Evolutionary conservation across 1,284 basidiomycete species (phyloP), one percentile per base, ranked within the genome.

Genomic region (Pterulicium gracile): DNA sequence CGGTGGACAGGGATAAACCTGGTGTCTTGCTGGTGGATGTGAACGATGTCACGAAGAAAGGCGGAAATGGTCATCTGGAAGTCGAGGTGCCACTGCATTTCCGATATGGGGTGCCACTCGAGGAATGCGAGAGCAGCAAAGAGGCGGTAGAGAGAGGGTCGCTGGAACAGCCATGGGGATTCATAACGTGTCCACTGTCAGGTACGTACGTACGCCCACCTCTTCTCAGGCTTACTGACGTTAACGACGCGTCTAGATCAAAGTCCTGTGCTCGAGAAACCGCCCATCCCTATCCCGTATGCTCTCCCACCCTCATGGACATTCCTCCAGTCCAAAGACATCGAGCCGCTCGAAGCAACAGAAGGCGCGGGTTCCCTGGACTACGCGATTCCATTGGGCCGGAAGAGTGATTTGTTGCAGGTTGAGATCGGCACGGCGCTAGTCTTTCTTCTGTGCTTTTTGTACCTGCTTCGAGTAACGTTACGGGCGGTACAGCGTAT

Each of bases 1-100:
- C 71, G 2, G 55, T 73, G 3, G 56, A 56, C 13, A 46, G 58
- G 7, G 55, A 56, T 3, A 52, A 55, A n/a, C 64, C 69, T 1
- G 52, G 60, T n/a, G 54, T 77, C 3, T 55, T 72, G 22, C 42
- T 75, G 22, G 27, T 32, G 27, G 27, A 32, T 32, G n/a, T 32
- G 10, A 10, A 7, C 7, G 7, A 7, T 10, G 27, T 32, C 10
- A 32, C 7, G n/a, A n/a, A 10, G 27, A 10, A 32, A 10, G n/a
- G 27, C 27, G n/a, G n/a, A 10, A n/a, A n/a, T n/a, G 10, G 7
- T 7, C 10, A 32, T 32, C 27, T 32, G n/a, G 27, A 32, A 32
- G 27, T 32, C 10, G n/a, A 32, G n/a, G 27, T 32, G n/a, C 27
- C 27, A 32, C 27, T 32, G 27, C 27, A 32, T 32, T 32, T 32